Evolutionary conservation across 371 early-diverging fungal species (phyloP).

Genomic region (Rhizopus delemar): DNA sequence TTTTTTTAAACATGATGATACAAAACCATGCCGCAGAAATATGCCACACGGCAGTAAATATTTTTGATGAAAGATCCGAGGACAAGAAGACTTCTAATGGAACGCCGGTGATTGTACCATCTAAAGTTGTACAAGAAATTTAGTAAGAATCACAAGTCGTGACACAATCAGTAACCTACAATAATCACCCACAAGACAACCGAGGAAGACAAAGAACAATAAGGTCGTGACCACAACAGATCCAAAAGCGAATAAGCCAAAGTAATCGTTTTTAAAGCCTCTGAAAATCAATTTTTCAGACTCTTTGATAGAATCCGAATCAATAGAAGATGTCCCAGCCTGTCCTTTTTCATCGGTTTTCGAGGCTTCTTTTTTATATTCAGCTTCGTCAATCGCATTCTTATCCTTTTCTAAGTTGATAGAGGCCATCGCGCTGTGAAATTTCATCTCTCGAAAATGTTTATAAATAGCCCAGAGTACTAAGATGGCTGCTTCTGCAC

Average conservation of each 20-base stretch:
- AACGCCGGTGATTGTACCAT: constrained; percentile 44
- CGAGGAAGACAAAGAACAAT: constrained; percentile 67
- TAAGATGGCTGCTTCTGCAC: constrained; percentile 41
- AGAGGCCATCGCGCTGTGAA: constrained; percentile 6
- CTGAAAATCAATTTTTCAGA: constrained; percentile 57
- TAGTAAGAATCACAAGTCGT: background rate
- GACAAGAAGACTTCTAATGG: constrained; percentile 49
- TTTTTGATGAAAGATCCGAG: constrained; percentile 55
- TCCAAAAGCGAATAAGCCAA: constrained; percentile 56
- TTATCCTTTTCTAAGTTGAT: constrained; percentile 5
- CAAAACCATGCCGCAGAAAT: constrained; percentile 64
- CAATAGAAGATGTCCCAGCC: constrained; percentile 9
- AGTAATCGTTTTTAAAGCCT: constrained; percentile 62
- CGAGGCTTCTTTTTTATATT: constrained; percentile 14
- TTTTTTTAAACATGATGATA: constrained; percentile 39
- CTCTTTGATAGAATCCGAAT: constrained; percentile 36
- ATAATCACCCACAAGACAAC: constrained; percentile 71
- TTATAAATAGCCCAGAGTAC: constrained; percentile 51
- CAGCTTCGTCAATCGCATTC: constrained; percentile 14
- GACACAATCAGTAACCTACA: constrained; percentile 42
- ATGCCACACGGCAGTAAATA: constrained; percentile 71
- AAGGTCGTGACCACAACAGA: constrained; percentile 58
- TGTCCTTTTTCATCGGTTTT: constrained; percentile 14
- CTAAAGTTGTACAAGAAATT: constrained; percentile 19
- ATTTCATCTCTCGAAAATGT: constrained; percentile 17